phyloP scores from a whole-genome alignment of 2,329 filamentous ascomycete genomes.

The Chalara sp. region DNA sequence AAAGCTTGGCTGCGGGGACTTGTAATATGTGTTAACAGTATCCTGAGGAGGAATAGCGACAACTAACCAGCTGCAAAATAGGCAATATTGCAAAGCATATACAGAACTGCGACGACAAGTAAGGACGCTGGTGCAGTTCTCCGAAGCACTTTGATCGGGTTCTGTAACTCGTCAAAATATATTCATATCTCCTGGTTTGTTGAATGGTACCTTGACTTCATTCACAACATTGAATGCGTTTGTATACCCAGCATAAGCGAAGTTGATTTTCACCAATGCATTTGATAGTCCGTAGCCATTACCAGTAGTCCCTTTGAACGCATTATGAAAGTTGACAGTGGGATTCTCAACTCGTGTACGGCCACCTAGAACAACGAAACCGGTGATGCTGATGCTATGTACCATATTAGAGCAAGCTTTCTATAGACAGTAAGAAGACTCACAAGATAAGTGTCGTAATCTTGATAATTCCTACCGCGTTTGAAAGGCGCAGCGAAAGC shows the following conservation, averaged over 20 bases:
- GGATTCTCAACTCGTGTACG: constrained; percentile 44
- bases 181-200: neutral
- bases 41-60: neutral
- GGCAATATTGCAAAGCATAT: constrained; percentile 53
- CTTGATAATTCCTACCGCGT: constrained; percentile 52
- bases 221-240: constrained; percentile 58
- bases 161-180: constrained; percentile 26
- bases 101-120: constrained; percentile 44
- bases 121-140: constrained; percentile 43
- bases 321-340: constrained; percentile 44
- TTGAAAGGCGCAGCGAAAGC: constrained; percentile 48
- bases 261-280: constrained; percentile 52
- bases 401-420: constrained; percentile 2
- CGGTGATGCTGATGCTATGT: constrained; percentile 45
- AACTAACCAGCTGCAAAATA: constrained; percentile 47
- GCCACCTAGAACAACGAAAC: constrained; percentile 55
- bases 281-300: constrained; percentile 46
- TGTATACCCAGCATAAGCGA: constrained; percentile 49
- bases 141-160: constrained; percentile 49
- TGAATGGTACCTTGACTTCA: constrained; percentile 41
- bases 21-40: neutral
- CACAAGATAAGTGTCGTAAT: constrained; percentile 54
- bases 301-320: constrained; percentile 42
- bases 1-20: constrained; percentile 48
- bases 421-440: constrained; percentile 11